Conservation (phyloP, 1,284 basidiomycete genomes). For the Binderoboletus segoi region DNA sequence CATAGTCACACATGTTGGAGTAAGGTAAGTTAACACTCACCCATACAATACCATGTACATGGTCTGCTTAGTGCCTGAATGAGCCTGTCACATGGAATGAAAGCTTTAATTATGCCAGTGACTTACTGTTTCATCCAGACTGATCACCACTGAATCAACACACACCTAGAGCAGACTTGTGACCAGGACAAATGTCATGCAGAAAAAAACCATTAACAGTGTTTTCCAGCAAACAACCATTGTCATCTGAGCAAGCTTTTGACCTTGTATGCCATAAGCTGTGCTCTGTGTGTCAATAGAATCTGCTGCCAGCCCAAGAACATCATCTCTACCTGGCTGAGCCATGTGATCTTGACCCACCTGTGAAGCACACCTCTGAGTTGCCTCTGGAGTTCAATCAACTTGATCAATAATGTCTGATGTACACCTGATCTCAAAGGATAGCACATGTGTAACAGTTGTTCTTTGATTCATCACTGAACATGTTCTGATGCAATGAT, state of each 20-base stretch:
- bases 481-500: constrained; percentile 6
- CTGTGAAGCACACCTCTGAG: constrained; percentile 48
- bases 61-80: constrained; percentile 44
- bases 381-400: constrained; percentile 43
- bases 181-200: constrained; percentile 72
- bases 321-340: constrained; percentile 73
- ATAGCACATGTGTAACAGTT: constrained; percentile 2
- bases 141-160: constrained; percentile 80
- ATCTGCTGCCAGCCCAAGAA: constrained; percentile 45
- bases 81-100: background rate
- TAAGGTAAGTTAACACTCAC: constrained; percentile 35
- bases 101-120: background rate
- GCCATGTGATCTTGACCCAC: constrained; percentile 61
- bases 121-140: constrained; percentile 76
- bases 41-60: constrained; percentile 93
- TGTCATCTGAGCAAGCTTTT: constrained; percentile 78
- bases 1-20: background rate
- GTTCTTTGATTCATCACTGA: constrained; percentile 22
- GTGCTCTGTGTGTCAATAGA: too few species aligned
- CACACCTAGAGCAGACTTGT: constrained; percentile 66
- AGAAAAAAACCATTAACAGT: constrained; percentile 79
- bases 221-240: constrained; percentile 81
- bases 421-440: constrained; percentile 20
- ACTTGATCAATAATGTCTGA: constrained; percentile 19
- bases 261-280: constrained; percentile 91